A percentile compares a stretch with the other conserved stretches of the same genome.
phyloP scores from a whole-genome alignment of 345 rosid species.

The Hibiscus syriacus region DNA sequence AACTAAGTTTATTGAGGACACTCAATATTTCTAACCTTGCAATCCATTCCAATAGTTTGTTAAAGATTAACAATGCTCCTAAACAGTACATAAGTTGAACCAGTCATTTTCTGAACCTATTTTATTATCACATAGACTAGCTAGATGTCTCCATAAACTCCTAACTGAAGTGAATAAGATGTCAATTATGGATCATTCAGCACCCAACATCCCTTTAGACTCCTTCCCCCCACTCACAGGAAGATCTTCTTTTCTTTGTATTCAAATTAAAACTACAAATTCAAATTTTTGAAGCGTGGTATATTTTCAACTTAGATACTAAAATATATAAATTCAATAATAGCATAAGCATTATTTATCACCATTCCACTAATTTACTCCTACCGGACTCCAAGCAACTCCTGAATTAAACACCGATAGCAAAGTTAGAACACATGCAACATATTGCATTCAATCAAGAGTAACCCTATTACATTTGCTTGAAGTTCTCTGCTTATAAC shows the following conservation, averaged over 20 bases:
- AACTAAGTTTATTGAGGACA: background rate
- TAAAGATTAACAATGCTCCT: background rate
- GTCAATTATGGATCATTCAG: background rate
- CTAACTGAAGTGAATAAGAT: background rate
- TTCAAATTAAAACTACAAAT: background rate
- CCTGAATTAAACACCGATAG: background rate
- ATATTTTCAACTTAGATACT: background rate
- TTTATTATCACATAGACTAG: background rate
- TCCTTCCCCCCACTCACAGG: background rate
- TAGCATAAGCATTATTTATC: background rate
- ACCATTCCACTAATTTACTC: background rate
- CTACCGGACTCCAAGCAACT: background rate
- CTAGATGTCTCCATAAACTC: background rate
- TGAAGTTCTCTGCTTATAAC: background rate
- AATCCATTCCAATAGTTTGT: no score
- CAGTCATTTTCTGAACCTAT: background rate
- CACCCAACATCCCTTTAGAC: background rate
- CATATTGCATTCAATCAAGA: background rate
- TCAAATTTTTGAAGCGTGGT: background rate
- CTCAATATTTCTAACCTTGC: background rate
- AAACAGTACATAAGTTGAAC: background rate
- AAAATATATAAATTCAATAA: background rate
- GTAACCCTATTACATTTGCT: background rate
- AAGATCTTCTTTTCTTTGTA: background rate
- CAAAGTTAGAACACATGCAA: background rate